Evolutionary conservation across 345 rosid species (phyloP), one percentile per base, ranked within the genome.

Genomic region (Lepidium africanum): DNA sequence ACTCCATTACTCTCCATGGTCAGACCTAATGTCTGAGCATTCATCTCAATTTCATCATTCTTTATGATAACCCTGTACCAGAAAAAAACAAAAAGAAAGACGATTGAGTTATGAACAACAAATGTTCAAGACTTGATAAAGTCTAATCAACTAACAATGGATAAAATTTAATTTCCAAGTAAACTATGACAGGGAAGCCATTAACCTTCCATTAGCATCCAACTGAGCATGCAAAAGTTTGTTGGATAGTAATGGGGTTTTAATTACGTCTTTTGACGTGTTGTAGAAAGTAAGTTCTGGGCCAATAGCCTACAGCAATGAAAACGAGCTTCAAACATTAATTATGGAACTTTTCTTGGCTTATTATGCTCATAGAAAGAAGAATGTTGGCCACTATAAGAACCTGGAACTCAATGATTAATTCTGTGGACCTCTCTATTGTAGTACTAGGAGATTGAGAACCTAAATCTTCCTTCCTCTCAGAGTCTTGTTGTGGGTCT

Each of bases 1-100:
- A 88, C 85, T 80, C 97, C 97, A 80, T 85, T 89, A 76, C 99
- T 90, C 82, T 94, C 99, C 96, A 94, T 85, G 71, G 83, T 85
- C 77, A 94, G 85, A 78, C 97, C 96, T 72, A 87, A 79, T 36
- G 81, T 85, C 72, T 84, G 88, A 65, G 87, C 95, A 77, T 79
- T 86, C 89, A 91, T 79, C 73, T 94, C 96, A 73, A 78, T 70
- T 61, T 86, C 81, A 76, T 86, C 87, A 56, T 87, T 90, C 75
- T 88, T 94, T 75, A 87, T 36, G 50, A 81, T 80, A 77, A 94
- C 63, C 89, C 99, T 94, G 83, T 17, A 69, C 56, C 76, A 71
- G 48, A 63, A 45, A 62, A 71, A 35, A 49, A 74, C 57, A 27
- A n/a, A 71, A 63, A 59, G 39, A 46, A 69, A 14, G 45, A 68